These are phyloP conservation scores for Mycotypha africana DNA, from an alignment of 371 early-diverging fungal genomes.

Conservation along the genomic window DNA sequence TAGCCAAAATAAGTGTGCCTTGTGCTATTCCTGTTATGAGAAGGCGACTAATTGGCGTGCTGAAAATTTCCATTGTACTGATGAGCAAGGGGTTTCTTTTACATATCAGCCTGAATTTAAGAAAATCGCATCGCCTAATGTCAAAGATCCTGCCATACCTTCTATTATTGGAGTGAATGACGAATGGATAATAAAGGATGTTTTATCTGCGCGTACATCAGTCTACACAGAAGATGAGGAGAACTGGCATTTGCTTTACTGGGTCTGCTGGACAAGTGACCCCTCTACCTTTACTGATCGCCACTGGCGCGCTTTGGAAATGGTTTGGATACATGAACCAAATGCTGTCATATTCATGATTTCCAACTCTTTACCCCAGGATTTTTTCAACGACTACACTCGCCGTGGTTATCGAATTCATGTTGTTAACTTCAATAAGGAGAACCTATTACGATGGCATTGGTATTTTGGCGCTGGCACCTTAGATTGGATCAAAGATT, in stretches of 20 bases:
- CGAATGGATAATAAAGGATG: conserved; percentile 55
- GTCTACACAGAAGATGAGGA: conserved; percentile 52
- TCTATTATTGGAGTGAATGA: conserved; percentile 41
- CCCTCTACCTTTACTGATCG: conserved; percentile 54
- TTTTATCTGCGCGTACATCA: conserved; percentile 49
- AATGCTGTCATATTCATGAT: conserved; percentile 57
- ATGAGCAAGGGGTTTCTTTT: conserved; percentile 44
- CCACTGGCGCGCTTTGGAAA: conserved; percentile 60
- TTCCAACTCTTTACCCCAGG: conserved; percentile 47
- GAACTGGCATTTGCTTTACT: conserved; percentile 57
- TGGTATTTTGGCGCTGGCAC: conserved; percentile 64
- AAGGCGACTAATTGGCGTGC: conserved; percentile 51
- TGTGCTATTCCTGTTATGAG: conserved; percentile 55
- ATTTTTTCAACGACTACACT: conserved; percentile 52
- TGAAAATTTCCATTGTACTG: conserved; percentile 44
- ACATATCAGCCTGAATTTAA: conserved; percentile 8
- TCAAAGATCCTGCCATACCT: conserved; percentile 33
- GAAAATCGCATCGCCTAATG: conserved; percentile 21
- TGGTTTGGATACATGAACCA: conserved; percentile 63
- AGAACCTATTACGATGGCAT: conserved; percentile 46
- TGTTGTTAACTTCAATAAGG: conserved; percentile 53
- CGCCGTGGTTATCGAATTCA: conserved; percentile 57
- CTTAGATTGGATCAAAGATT: conserved; percentile 51
- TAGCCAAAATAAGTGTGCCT: conserved; percentile 28
- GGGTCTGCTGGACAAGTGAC: conserved; percentile 65